These are phyloP conservation scores for Entomortierella parvispora DNA, from an alignment of 192 early-diverging fungal species.

Conservation along the genomic window DNA sequence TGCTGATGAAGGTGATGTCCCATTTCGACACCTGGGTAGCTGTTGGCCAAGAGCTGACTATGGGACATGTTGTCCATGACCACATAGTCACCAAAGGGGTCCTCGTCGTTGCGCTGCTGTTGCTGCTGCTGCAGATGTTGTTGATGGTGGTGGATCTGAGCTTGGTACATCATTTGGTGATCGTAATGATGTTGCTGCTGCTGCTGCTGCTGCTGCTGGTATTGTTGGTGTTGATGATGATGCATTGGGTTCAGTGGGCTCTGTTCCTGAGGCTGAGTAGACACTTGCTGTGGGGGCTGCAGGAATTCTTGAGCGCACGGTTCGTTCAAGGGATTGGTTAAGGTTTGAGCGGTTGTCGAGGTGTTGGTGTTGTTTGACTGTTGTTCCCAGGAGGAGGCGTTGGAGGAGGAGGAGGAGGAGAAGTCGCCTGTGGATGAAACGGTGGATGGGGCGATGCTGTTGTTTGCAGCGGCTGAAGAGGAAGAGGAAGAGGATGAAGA, in stretches of 20 bases:
- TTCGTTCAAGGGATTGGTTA: neutral
- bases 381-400: conserved; percentile 12
- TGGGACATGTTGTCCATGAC: conserved; percentile 36
- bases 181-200: conserved; percentile 35
- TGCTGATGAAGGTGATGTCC: conserved; percentile 8
- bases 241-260: conserved; percentile 25
- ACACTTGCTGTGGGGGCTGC: conserved; percentile 17
- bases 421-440: too few species aligned
- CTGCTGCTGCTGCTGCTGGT: conserved; percentile 17
- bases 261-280: conserved; percentile 18
- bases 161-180: conserved; percentile 32
- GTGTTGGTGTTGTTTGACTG: conserved; percentile 12
- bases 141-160: conserved; percentile 27
- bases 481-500: conserved; percentile 31
- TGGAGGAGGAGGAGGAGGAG: too few species aligned
- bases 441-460: conserved; percentile 22
- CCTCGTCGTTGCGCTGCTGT: conserved; percentile 37
- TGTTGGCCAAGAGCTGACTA: conserved; percentile 21
- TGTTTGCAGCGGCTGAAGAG: too few species aligned
- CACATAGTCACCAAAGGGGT: conserved; percentile 49
- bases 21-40: conserved; percentile 2
- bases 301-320: too few species aligned
- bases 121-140: conserved; percentile 12
- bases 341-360: neutral
- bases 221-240: conserved; percentile 27